Evolutionary conservation across 1,284 basidiomycete genomes (phyloP), one percentile per base, ranked within the genome.

Genomic region (Ustilago crameri): DNA sequence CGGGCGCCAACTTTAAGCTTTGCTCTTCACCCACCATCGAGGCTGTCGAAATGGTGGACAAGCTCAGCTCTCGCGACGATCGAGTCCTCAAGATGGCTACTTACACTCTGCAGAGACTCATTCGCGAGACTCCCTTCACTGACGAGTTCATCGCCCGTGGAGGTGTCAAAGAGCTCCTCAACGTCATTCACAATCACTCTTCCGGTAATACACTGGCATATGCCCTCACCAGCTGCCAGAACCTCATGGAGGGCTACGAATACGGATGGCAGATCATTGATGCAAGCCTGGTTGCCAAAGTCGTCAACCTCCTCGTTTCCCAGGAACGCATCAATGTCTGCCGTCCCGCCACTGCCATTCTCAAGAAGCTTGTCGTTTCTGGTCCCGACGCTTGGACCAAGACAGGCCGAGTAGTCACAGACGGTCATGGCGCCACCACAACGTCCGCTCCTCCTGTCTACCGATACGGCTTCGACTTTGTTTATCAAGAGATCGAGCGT

Each of bases 301-400:
- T 96, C 41, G 92, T 95, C 23, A 87, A 90, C 71, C 91, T 95
- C 64, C 87, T 96, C 38, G 89, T 65, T 0, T 46, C 53, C 0
- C 64, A 74, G 35, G 78, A 80, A 49, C 62, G 78, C 23, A 80
- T 95, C 86, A 98, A 98, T 74, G 91, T 98, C 69, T 92, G 93
- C 75, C 90, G 95, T n/a, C 95, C 95, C 12, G 93, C 95, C 1
- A 96, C 93, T n/a, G 90, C 91, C 43, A 94, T 95, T 60, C 87
- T 95, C 62, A 92, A 93, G 85, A 90, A 90, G 74, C 87, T 95
- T 18, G 91, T 94, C 23, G 56, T 81, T 8, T 75, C 75, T 4
- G 78, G 76, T 5, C 65, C 74, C 7, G 24, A 70, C 24, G 65
- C 73, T 22, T 68, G 76, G 27, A 64, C 76, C 18, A 57, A 62